phyloP scores from a whole-genome alignment of 2,329 filamentous ascomycete genomes.

The Ascocoryne sarcoides region DNA sequence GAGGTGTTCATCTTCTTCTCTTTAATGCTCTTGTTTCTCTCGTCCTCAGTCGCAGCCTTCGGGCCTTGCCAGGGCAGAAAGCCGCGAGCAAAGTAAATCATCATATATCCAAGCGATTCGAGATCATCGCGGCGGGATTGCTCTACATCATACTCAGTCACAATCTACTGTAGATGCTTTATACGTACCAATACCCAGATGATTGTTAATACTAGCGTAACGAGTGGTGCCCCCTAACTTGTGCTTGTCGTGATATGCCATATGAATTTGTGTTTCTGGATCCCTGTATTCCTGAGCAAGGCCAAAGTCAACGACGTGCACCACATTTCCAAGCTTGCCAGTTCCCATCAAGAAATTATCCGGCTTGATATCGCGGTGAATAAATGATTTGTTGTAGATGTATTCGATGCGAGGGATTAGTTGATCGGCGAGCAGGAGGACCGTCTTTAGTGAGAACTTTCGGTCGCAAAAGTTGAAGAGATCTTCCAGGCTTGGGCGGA shows the following conservation, averaged over 20 bases:
- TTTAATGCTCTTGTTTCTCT: conserved; percentile 99
- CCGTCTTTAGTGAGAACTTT: conserved; percentile 98
- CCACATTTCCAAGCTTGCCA: conserved; percentile 97
- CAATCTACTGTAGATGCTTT: conserved; percentile 1
- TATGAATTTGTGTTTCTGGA: conserved; percentile 99
- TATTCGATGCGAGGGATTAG: conserved; percentile 99
- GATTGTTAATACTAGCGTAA: conserved; percentile 97
- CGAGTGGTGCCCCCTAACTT: conserved; percentile 97
- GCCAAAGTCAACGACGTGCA: conserved; percentile 98
- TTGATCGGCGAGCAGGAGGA: conserved; percentile 91
- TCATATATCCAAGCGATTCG: conserved; percentile 97
- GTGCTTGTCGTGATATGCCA: conserved; percentile 99
- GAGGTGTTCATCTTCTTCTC: conserved; percentile 99
- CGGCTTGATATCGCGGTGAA: conserved; percentile 99
- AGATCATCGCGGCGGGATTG: conserved; percentile 99
- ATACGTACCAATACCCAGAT: conserved; percentile 76
- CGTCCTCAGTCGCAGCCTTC: conserved; percentile 98
- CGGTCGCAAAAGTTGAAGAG: conserved; percentile 99
- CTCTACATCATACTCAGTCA: conserved; percentile 44
- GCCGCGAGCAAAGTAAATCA: conserved; percentile 99
- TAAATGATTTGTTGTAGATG: conserved; percentile 98
- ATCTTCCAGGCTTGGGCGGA: conserved; percentile 92
- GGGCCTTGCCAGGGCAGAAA: conserved; percentile 98
- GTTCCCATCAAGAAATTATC: conserved; percentile 99
- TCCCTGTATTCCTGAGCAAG: conserved; percentile 99